Base-by-base conservation (phyloP, 257 asterid genomes). In the Solanum chilense region DNA sequence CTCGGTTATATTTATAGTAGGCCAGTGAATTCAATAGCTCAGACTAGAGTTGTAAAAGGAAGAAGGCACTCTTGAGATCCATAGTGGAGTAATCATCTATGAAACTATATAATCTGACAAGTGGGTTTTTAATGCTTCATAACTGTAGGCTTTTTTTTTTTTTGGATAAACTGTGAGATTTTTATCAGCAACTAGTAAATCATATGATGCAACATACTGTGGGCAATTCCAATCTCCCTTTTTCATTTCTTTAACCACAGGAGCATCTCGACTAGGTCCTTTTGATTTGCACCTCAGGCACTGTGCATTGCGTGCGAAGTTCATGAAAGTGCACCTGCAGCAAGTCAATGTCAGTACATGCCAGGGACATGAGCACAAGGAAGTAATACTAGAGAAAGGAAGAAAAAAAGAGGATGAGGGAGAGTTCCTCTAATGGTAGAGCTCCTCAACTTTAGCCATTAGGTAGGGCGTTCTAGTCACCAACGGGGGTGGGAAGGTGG, bases 151-250 rank as follows among this genome's bases (percentile, higher is more conserved):
- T 29, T 16, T 78, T 45, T 13, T 7, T 7, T 15, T 47, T 16
- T 5, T 47, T 47, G 35, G 20, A 80, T 27, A 16, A 29, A 80
- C 85, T 47, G 27, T 15, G 27, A 6, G 68, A 47, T 47, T 27
- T 47, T 47, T 47, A 29, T 47, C 10, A 29, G 42, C 7, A 81
- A 69, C 85, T 49, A 25, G 8, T 49, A 81, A 49, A 81, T 18
- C 18, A 49, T 80, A 45, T 31, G 69, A 81, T 4, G 31, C 64
- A 37, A 89, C 98, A 90, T 94, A 97, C 99, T 87, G 86, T 64
- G 92, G 90, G 89, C 99, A 95, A 85, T 91, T 91, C 99, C 98
- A 95, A 86, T 97, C 98, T 75, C 99, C 99, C 71, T 62, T 91
- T 91, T 94, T 97, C 95, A 85, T 91, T 88, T 89, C 94, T 47